A percentile compares a stretch with the other conserved stretches of the same genome.
Evolutionary conservation across 495 filamentous ascomycete genomes (phyloP).

Genomic region (Annulohypoxylon maeteangense): DNA sequence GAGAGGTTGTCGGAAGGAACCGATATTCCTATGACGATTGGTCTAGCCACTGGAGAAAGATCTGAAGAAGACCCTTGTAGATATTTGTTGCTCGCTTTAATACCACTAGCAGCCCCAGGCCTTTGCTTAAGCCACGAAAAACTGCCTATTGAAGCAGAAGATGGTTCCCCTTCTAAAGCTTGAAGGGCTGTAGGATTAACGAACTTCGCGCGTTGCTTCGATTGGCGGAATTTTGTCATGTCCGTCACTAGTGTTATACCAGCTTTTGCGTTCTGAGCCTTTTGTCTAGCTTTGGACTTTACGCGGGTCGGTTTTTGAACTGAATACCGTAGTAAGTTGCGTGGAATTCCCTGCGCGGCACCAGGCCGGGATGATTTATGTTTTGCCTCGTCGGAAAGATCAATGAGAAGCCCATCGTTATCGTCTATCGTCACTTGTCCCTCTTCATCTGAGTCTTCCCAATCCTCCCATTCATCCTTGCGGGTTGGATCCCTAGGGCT

Average conservation of each 20-base stretch:
- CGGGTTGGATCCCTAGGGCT: slow-evolving; percentile 25
- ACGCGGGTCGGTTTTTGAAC: slow-evolving; percentile 47
- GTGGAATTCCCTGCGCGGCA: slow-evolving; percentile 28
- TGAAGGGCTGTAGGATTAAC: slow-evolving; percentile 62
- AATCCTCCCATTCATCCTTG: slow-evolving; percentile 53
- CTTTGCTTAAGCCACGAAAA: slow-evolving; percentile 58
- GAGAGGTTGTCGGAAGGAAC: slow-evolving; percentile 70
- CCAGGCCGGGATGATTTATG: slow-evolving; percentile 26
- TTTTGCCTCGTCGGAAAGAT: slow-evolving; percentile 29
- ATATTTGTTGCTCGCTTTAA: slow-evolving; percentile 44
- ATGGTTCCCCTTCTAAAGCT: slow-evolving; percentile 58
- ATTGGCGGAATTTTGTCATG: slow-evolving; percentile 54
- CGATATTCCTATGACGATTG: slow-evolving; percentile 82
- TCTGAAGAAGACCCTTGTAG: slow-evolving; percentile 52
- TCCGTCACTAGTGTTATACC: slow-evolving; percentile 75
- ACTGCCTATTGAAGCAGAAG: slow-evolving; percentile 53
- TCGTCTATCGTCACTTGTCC: slow-evolving; percentile 41
- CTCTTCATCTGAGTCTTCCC: slow-evolving; percentile 61
- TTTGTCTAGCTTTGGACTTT: slow-evolving; percentile 62
- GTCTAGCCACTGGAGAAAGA: slow-evolving; percentile 77
- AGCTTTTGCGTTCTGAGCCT: slow-evolving; percentile 65
- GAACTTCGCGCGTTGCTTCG: slow-evolving; percentile 50
- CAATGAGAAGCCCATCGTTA: slow-evolving; percentile 44
- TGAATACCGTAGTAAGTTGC: slow-evolving; percentile 39
- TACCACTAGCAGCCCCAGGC: slow-evolving; percentile 38